A percentile compares a stretch with the other conserved stretches of the same genome.
Conservation (phyloP, 2,329 filamentous ascomycete species). For the Teratosphaeria destructans region DNA sequence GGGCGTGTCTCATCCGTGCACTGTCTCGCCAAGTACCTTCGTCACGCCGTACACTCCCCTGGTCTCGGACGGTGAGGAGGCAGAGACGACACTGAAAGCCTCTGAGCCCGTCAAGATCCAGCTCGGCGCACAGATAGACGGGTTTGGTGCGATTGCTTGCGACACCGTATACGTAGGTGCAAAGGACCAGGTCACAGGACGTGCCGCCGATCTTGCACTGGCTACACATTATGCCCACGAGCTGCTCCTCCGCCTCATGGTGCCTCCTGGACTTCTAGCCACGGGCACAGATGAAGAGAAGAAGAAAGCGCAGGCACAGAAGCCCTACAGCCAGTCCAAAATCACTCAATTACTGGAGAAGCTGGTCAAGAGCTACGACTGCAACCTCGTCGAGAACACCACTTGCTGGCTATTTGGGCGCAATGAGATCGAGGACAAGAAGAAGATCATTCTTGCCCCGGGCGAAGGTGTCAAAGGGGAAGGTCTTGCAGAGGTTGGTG, state of each 20-base stretch:
- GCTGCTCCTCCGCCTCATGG: constrained; percentile 78
- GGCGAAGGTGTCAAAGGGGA: constrained; percentile 85
- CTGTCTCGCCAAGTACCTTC: constrained; percentile 85
- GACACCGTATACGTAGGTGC: constrained; percentile 70
- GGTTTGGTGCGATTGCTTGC: constrained; percentile 92
- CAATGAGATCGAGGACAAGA: constrained; percentile 95
- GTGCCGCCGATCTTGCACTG: constrained; percentile 75
- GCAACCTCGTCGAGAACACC: constrained; percentile 91
- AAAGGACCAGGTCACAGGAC: constrained; percentile 51
- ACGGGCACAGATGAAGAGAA: constrained; percentile 87
- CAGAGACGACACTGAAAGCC: constrained; percentile 65
- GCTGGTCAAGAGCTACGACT: constrained; percentile 81
- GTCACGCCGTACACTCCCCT: constrained; percentile 96
- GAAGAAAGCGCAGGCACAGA: constrained; percentile 70
- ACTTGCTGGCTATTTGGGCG: constrained; percentile 94
- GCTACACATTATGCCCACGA: constrained; percentile 95
- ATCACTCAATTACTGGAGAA: constrained; percentile 86
- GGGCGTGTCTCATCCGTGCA: constrained; percentile 89
- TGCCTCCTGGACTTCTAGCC: constrained; percentile 78
- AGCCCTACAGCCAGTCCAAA: constrained; percentile 72
- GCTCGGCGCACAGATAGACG: constrained; percentile 96
- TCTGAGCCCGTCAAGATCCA: constrained; percentile 94
- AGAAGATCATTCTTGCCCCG: constrained; percentile 92
- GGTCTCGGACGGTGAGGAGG: constrained; percentile 75
- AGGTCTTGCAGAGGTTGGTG: constrained; percentile 74